Percentiles rank a stretch among this genome's conserved stretches.
These are phyloP conservation scores for Cercis canadensis DNA, from an alignment of 306 rosid genomes.

Conservation along the genomic window DNA sequence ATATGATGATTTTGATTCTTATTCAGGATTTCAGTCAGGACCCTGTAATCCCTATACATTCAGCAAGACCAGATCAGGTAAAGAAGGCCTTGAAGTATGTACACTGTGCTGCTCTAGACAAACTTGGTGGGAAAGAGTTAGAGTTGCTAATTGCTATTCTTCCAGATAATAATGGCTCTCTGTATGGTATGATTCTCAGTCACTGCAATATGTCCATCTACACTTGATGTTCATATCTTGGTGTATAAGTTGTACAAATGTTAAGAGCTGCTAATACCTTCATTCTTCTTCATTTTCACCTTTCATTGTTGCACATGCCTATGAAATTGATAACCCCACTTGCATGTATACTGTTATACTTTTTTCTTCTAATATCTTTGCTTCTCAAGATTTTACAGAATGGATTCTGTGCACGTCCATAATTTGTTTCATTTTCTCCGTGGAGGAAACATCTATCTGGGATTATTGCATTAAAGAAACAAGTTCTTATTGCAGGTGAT, in stretches of 20 bases:
- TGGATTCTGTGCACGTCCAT: background rate
- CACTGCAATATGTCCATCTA: conserved; percentile 11
- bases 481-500: conserved; percentile 52
- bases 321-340: background rate
- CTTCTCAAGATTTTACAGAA: background rate
- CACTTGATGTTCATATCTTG: background rate
- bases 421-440: background rate
- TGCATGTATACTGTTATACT: background rate
- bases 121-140: conserved; percentile 54
- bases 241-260: background rate
- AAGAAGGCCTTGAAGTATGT: conserved; percentile 56
- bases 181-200: conserved; percentile 46
- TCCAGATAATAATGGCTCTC: conserved; percentile 59
- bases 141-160: conserved; percentile 60
- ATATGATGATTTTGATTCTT: background rate
- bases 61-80: conserved; percentile 56
- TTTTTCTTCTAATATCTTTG: background rate
- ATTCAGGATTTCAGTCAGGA: conserved; percentile 50
- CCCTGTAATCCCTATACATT: conserved; percentile 48
- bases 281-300: conserved; percentile 12
- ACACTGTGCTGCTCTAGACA: conserved; percentile 46
- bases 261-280: conserved; percentile 19
- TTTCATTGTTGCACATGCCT: conserved; percentile 4
- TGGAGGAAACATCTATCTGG: conserved; percentile 8
- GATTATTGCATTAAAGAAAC: conserved; percentile 24